Evolutionary conservation across 2,329 filamentous ascomycete genomes (phyloP), one percentile per base, ranked within the genome.

Genomic region (Zymoseptoria ardabiliae): DNA sequence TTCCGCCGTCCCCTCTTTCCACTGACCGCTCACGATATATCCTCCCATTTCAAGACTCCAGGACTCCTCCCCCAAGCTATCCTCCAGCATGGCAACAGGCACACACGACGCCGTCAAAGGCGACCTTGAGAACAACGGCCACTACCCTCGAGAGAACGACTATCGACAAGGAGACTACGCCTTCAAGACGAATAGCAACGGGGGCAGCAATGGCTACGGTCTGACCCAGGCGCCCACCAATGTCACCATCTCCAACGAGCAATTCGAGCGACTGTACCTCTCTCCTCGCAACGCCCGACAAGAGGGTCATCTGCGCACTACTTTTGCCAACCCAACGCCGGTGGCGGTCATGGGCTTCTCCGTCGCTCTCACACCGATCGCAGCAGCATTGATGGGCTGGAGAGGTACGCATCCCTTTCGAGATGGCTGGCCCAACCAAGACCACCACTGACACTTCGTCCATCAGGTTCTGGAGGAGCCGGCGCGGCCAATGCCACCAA

Each of bases 191-290:
- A 45, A n/a, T n/a, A 45, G 35, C 35, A 45, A 45, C 35, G 19
- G 53, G 9, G 55, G 49, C 20, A 19, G 23, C 20, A 58, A 58
- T 49, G 56, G 50, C 11, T 41, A 50, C 20, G n/a, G 10, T 21
- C 28, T 58, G 19, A 48, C 52, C 19, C 23, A 41, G 7, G 30
- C 28, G 9, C 23, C 35, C 20, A 60, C 62, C 17, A 62, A 61
- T 55, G 64, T 68, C 21, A 63, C 64, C 8, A 61, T 71, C 10
- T 65, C 65, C 21, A 58, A 63, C n/a, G 66, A 64, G 56, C 62
- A 63, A 45, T 68, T 68, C 58, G 66, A 68, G 50, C 58, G 61
- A n/a, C 57, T 68, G 17, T 68, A 65, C 56, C 60, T 66, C 25
- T 60, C 57, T 10, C 66, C 65, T 2, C 59, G 63, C 54, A 63